A percentile compares a stretch with the other conserved stretches of the same genome.
phyloP scores from a whole-genome alignment of 1,284 basidiomycete genomes.

The Cystobasidium pallidum region DNA sequence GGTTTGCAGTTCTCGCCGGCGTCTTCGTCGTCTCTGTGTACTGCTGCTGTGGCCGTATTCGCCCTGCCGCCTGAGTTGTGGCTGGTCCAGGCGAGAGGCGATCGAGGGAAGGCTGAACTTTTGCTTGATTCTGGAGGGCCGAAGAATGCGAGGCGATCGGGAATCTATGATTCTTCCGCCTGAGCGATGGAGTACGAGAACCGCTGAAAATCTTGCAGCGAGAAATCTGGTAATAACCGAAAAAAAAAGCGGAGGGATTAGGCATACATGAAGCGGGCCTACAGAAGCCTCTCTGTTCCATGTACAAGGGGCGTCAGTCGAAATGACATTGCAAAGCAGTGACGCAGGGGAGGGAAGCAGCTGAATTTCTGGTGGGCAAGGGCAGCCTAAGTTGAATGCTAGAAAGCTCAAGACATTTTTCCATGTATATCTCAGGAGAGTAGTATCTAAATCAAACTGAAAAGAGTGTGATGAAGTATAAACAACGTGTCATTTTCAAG shows the following conservation, averaged over 20 bases:
- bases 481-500: too few species aligned
- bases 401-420: not conserved
- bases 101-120: constrained; percentile 25
- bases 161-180: not conserved
- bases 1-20: not conserved
- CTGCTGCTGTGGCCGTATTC: not conserved
- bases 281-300: too few species aligned
- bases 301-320: too few species aligned
- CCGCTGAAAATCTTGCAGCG: constrained; percentile 1
- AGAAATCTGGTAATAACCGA: not conserved
- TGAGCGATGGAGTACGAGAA: too few species aligned
- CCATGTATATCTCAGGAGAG: too few species aligned
- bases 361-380: not conserved
- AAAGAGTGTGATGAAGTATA: too few species aligned
- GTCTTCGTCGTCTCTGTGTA: not conserved
- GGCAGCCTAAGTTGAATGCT: not conserved
- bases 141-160: not conserved
- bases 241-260: not conserved
- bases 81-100: not conserved
- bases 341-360: not conserved
- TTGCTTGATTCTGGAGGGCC: not conserved
- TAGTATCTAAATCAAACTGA: too few species aligned
- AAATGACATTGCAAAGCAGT: too few species aligned
- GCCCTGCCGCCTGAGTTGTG: not conserved
- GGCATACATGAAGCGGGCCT: too few species aligned